Percentiles rank a stretch among this genome's conserved stretches.
These are phyloP conservation scores for Xanthoparmelia taractica DNA, from an alignment of 495 filamentous ascomycete genomes.

Conservation along the genomic window DNA sequence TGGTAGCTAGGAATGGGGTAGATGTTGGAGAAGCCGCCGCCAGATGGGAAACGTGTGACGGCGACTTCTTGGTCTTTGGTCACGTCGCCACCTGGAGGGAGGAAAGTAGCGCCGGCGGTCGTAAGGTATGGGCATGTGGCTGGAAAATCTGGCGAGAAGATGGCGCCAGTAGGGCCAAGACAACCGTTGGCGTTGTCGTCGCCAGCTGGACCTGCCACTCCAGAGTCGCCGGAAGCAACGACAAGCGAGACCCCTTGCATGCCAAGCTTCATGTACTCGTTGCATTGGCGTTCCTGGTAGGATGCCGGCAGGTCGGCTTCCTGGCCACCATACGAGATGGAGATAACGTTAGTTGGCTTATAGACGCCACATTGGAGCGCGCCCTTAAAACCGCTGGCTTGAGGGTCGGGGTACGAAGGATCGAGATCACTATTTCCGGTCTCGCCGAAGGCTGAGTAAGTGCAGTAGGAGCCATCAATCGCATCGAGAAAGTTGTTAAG, in stretches of 20 bases:
- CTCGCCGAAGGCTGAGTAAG: conserved; percentile 29
- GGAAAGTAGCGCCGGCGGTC: conserved; percentile 41
- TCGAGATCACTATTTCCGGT: conserved; percentile 37
- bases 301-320: conserved; percentile 44
- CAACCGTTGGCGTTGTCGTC: conserved; percentile 30
- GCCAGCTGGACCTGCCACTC: conserved; percentile 42
- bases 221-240: conserved; percentile 53
- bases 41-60: conserved; percentile 42
- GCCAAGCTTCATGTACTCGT: conserved; percentile 58
- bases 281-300: conserved; percentile 51
- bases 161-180: conserved; percentile 29
- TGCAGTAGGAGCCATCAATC: conserved; percentile 56
- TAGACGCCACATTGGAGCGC: conserved; percentile 52
- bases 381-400: conserved; percentile 47
- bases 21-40: conserved; percentile 63
- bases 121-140: conserved; percentile 48
- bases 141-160: conserved; percentile 45
- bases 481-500: conserved; percentile 51
- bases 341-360: conserved; percentile 33
- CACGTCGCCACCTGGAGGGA: conserved; percentile 33
- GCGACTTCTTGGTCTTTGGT: conserved; percentile 36
- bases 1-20: conserved; percentile 56
- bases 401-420: conserved; percentile 46
- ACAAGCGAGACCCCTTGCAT: conserved; percentile 56
- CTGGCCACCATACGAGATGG: conserved; percentile 50